These are phyloP conservation scores for Calonectria hawksworthii DNA, from an alignment of 2,329 filamentous ascomycete species.

Conservation along the genomic window DNA sequence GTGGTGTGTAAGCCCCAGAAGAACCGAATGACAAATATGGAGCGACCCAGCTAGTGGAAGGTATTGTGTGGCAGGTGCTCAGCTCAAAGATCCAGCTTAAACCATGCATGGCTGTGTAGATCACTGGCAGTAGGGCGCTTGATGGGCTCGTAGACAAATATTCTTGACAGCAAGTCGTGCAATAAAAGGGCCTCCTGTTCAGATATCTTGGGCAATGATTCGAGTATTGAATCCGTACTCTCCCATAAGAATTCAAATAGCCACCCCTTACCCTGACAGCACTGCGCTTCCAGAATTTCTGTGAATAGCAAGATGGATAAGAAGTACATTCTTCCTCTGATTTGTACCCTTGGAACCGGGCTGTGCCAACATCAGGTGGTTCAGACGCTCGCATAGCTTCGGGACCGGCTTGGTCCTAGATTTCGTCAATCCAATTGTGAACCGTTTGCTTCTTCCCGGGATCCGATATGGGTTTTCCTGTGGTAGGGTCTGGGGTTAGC, in stretches of 20 bases:
- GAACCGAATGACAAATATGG: no score
- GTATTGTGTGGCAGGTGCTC: no score
- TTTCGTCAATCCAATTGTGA: slow-evolving; percentile 1
- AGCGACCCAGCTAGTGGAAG: no score
- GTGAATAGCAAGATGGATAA: slow-evolving; percentile 8
- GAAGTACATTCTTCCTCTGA: neutral
- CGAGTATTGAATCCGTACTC: slow-evolving; percentile 19
- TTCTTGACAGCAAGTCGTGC: slow-evolving; percentile 24
- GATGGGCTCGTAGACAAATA: slow-evolving; percentile 30
- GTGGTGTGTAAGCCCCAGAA: no score
- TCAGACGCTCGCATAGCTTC: neutral
- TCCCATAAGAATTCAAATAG: slow-evolving; percentile 25
- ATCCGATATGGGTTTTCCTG: neutral
- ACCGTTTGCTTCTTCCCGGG: neutral
- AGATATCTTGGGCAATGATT: slow-evolving; percentile 24
- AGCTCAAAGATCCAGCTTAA: no score
- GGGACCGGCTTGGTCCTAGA: slow-evolving; percentile 17
- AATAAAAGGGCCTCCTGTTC: slow-evolving; percentile 20
- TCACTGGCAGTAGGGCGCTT: slow-evolving; percentile 12
- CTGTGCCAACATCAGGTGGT: neutral
- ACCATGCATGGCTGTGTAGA: slow-evolving; percentile 29
- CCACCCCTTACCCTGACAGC: slow-evolving; percentile 14
- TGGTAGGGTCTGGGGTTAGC: slow-evolving; percentile 7
- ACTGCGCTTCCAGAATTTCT: slow-evolving; percentile 30
- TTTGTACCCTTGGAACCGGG: no score